Evolutionary conservation across 2,329 filamentous ascomycete genomes (phyloP).

Genomic region (Dryadomyces quercus-mongolicae): DNA sequence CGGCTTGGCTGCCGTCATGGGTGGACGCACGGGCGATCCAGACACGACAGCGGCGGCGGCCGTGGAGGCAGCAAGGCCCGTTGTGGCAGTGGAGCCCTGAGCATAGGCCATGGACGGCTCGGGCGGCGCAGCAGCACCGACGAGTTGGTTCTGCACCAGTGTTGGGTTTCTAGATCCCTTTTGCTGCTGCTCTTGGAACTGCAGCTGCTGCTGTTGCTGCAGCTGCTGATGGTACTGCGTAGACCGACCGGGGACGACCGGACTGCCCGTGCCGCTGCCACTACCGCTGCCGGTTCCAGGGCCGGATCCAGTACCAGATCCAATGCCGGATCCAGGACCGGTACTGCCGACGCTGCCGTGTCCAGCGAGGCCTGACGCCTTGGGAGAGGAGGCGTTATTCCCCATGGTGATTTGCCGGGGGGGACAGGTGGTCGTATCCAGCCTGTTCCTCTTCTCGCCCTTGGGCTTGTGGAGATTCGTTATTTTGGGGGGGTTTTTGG

Average conservation of each 20-base stretch:
- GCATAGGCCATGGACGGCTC: conserved; percentile 51
- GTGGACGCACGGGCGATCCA: background rate
- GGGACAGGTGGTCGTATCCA: background rate
- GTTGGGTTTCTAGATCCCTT: conserved; percentile 31
- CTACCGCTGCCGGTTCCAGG: conserved; percentile 11
- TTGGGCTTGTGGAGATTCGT: background rate
- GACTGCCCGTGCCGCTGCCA: conserved; percentile 17
- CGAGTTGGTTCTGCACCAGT: conserved; percentile 42
- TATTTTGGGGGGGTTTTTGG: too few species aligned
- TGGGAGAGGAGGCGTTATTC: conserved; percentile 29
- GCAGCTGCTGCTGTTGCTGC: conserved; percentile 15
- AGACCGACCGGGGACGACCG: conserved; percentile 5
- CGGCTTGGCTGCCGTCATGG: conserved; percentile 15
- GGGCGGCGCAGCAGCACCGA: conserved; percentile 41
- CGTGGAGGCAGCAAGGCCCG: background rate
- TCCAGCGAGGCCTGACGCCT: conserved; percentile 21
- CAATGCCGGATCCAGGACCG: background rate
- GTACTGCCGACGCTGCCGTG: conserved; percentile 4
- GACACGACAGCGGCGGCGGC: background rate
- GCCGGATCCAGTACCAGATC: conserved; percentile 5
- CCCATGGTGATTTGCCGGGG: conserved; percentile 24
- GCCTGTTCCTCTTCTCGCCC: background rate
- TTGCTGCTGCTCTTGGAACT: conserved; percentile 12
- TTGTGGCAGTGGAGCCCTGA: conserved; percentile 35
- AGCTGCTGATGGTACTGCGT: conserved; percentile 23